Percentiles rank a stretch among this genome's conserved stretches.
phyloP scores from a whole-genome alignment of 192 early-diverging fungal species.

The Rhizophagus prolifer region DNA sequence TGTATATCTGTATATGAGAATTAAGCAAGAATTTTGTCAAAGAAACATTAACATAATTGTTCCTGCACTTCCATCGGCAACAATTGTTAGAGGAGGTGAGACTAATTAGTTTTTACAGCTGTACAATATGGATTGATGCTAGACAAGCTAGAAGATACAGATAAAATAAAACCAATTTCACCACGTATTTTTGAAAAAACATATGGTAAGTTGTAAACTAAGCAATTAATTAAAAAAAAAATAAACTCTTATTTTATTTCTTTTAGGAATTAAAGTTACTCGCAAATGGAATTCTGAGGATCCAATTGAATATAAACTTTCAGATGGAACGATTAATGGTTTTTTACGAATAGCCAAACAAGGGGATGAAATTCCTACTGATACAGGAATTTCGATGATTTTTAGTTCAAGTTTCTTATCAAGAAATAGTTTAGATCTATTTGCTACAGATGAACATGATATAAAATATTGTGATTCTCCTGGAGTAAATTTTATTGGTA shows the following conservation, averaged over 20 bases:
- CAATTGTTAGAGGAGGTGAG: constrained; percentile 46
- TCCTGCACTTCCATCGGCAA: constrained; percentile 46
- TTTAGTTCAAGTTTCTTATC: background rate
- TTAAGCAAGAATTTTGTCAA: constrained; percentile 46
- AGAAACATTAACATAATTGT: constrained; percentile 44
- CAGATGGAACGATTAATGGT: background rate
- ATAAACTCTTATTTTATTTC: background rate
- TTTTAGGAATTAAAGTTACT: background rate
- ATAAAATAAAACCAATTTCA: constrained; percentile 30
- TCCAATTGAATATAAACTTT: background rate
- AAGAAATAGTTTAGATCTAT: constrained; percentile 2
- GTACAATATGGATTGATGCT: constrained; percentile 46
- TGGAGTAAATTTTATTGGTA: background rate
- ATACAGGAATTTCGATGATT: background rate
- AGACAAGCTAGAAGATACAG: too few relatives aligned
- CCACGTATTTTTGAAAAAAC: background rate
- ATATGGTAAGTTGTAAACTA: background rate
- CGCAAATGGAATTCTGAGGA: background rate
- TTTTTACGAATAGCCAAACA: background rate
- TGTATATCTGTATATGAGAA: constrained; percentile 48
- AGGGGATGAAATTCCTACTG: background rate
- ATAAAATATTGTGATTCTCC: background rate
- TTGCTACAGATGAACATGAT: background rate
- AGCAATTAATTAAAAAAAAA: background rate
- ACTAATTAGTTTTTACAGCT: too few relatives aligned